Evolutionary conservation across 225 moss, liverwort and hornwort genomes (phyloP).

Genomic region (Takakia lepidozioides): DNA sequence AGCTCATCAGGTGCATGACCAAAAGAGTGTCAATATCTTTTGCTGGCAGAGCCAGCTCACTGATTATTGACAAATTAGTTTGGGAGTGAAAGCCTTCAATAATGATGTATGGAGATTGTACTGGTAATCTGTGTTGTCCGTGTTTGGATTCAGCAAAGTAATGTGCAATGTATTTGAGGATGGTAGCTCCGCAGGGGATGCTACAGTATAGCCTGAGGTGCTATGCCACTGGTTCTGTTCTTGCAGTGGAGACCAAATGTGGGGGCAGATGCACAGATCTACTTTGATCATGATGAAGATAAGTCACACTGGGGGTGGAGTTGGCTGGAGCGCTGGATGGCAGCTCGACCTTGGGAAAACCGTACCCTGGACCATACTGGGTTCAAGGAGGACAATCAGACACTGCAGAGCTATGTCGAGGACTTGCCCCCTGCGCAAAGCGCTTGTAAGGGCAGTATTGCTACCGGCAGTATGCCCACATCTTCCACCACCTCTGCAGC

Average conservation of each 20-base stretch:
- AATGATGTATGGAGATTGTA: too few species aligned
- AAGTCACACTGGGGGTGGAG: conserved; percentile 99
- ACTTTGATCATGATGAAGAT: conserved; percentile 68
- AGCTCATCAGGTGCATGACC: conserved; percentile 69
- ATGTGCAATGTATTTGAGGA: too few species aligned
- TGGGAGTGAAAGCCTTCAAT: too few species aligned
- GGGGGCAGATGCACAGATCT: conserved; percentile 52
- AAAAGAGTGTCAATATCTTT: too few species aligned
- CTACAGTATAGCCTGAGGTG: too few species aligned
- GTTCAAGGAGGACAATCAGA: conserved; percentile 10
- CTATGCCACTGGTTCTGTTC: background rate
- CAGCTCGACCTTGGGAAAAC: conserved; percentile 92
- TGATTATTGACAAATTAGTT: too few species aligned
- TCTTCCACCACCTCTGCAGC: conserved; percentile 47
- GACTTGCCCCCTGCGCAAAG: conserved; percentile 18
- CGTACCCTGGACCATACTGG: conserved; percentile 19
- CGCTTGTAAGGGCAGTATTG: background rate
- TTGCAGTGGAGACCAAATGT: conserved; percentile 79
- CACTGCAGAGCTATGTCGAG: conserved; percentile 17
- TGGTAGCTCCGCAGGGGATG: too few species aligned
- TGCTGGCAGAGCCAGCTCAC: too few species aligned
- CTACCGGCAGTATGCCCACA: conserved; percentile 16
- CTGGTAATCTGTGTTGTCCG: too few species aligned
- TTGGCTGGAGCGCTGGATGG: conserved; percentile 99
- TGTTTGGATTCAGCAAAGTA: too few species aligned